Evolutionary conservation across 441 rosid species (phyloP), one percentile per base, ranked within the genome.

Genomic region (Rhodomyrtus psidioides): DNA sequence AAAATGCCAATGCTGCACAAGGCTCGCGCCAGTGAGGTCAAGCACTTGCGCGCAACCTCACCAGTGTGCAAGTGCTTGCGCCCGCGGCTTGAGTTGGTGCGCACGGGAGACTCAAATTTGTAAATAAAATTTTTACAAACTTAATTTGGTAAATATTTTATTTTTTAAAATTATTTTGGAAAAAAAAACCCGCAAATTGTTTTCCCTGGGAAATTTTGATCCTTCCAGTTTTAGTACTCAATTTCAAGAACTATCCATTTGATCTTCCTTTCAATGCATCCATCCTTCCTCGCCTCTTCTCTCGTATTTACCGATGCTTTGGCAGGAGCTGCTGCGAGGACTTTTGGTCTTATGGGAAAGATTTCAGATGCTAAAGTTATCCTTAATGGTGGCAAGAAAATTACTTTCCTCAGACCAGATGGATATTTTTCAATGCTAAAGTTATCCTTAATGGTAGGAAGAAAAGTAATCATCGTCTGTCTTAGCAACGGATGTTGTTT

Each of bases 371-470:
- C 92, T 88, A 95, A 95, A 93, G 96, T 96, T 89, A 82, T 95
- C 30, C 98, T 97, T 87, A 94, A 95, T 88, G 98, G 98, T 88
- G 99, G 98, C 90, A 94, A 93, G 86, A 88, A 58, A 51, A 86
- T 92, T 88, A 95, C 98, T 86, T 97, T 92, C 91, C 92, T 94
- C 87, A 94, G 96, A 91, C 99, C 97, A 6, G 98, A 97, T 92
- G 99, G 99, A 93, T 96, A 94, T 88, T 97, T 97, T 88, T 94
- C 99, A 85, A 92, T 84, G n/a, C n/a, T n/a, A n/a, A n/a, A n/a
- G n/a, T n/a, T n/a, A n/a, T n/a, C n/a, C n/a, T n/a, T n/a, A n/a
- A n/a, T n/a, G n/a, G n/a, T n/a, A n/a, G n/a, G n/a, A n/a, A n/a
- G n/a, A n/a, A n/a, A n/a, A n/a, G 87, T 90, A 93, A 88, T 90